Conservation (phyloP, 768 basidiomycete genomes). For the Suillus brevipes region DNA sequence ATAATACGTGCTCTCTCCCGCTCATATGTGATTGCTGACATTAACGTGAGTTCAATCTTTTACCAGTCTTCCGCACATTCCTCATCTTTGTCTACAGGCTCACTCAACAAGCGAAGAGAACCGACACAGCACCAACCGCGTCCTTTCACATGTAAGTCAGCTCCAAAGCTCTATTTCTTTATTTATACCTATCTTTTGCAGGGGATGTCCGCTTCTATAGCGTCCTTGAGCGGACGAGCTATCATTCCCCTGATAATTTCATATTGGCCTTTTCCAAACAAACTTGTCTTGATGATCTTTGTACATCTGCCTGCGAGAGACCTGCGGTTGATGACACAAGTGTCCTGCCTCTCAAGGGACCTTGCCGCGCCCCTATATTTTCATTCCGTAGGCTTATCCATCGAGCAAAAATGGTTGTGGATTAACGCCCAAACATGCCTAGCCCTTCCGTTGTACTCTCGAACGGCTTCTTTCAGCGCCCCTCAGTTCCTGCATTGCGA, state of each 20-base stretch:
- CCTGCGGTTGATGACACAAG: background rate
- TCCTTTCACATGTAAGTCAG: background rate
- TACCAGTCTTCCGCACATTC: background rate
- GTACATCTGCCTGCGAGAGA: background rate
- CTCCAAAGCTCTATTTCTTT: background rate
- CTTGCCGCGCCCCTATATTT: background rate
- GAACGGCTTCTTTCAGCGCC: background rate
- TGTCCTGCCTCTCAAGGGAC: background rate
- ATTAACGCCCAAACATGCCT: slow-evolving; percentile 1
- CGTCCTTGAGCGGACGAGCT: background rate
- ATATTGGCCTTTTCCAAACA: background rate
- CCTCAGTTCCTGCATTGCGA: background rate
- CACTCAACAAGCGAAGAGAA: background rate
- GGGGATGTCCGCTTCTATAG: background rate
- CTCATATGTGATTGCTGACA: background rate
- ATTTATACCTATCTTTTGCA: background rate
- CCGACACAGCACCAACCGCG: background rate
- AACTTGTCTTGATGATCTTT: background rate
- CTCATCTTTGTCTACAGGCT: background rate
- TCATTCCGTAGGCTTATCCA: background rate
- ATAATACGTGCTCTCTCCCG: background rate
- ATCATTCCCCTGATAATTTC: background rate
- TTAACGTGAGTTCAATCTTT: background rate
- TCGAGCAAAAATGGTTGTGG: background rate
- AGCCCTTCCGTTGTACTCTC: slow-evolving; percentile 3